Evolutionary conservation across 257 asterid species (phyloP).

Genomic region (Plectranthus barbatus): DNA sequence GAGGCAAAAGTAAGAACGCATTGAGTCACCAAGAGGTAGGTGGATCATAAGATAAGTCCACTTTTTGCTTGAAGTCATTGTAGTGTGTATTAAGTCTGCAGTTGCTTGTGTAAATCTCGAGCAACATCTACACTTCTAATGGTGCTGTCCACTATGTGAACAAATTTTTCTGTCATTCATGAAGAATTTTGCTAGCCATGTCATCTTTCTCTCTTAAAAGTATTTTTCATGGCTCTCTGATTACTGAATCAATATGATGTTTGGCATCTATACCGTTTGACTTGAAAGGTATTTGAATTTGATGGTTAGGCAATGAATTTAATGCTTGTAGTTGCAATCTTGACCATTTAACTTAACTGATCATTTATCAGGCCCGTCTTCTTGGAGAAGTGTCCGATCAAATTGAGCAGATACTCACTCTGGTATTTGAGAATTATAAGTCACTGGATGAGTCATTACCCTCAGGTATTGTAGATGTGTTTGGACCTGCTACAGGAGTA

Average conservation of each 20-base stretch:
- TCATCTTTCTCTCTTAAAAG: too few relatives aligned
- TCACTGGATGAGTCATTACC: slow-evolving; percentile 74
- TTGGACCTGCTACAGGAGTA: slow-evolving; percentile 58
- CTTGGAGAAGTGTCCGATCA: slow-evolving; percentile 83
- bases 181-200: too few relatives aligned
- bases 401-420: slow-evolving; percentile 58
- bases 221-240: too few relatives aligned
- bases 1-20: slow-evolving; percentile 51
- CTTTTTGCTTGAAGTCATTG: background rate
- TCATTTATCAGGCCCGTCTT: slow-evolving; percentile 90
- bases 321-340: slow-evolving; percentile 7
- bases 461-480: slow-evolving; percentile 61
- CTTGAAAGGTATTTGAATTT: background rate
- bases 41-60: slow-evolving; percentile 1
- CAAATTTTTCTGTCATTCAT: too few relatives aligned
- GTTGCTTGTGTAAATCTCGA: too few relatives aligned
- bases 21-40: slow-evolving; percentile 96
- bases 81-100: too few relatives aligned
- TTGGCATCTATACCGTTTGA: background rate
- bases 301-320: too few relatives aligned
- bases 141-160: too few relatives aligned
- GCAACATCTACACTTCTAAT: too few relatives aligned
- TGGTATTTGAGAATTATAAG: slow-evolving; percentile 76
- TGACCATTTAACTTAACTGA: slow-evolving; percentile 7
- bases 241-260: too few relatives aligned